A percentile compares a stretch with the other conserved stretches of the same genome.
These are phyloP conservation scores for Penicillium sp. DNA, from an alignment of 2,329 filamentous ascomycete species.

Conservation along the genomic window DNA sequence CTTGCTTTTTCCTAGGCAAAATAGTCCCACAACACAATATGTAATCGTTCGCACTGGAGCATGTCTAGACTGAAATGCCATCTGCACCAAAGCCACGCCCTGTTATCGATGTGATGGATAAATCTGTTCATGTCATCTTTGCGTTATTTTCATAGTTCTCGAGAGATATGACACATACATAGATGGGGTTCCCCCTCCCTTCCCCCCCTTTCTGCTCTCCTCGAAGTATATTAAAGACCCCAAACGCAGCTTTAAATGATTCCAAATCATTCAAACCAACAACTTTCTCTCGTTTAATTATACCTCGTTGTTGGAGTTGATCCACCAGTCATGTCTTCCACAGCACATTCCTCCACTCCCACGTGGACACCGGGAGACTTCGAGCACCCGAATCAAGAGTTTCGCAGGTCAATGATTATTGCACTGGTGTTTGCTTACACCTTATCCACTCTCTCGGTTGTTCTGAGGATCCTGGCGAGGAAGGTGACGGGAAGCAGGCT, in stretches of 20 bases:
- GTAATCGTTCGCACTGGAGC: background rate
- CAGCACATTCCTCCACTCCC: constrained; percentile 11
- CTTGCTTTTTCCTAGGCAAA: background rate
- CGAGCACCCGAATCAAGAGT: constrained; percentile 26
- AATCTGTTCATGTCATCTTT: background rate
- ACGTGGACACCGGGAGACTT: constrained; percentile 26
- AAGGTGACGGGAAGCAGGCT: constrained; percentile 26
- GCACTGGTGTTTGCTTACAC: constrained; percentile 30
- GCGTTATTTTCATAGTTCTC: background rate
- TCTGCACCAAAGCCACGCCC: background rate
- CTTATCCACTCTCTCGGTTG: constrained; percentile 28
- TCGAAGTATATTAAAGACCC: constrained; percentile 9
- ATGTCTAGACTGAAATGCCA: constrained; percentile 2
- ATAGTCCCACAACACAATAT: background rate
- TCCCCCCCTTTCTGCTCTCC: background rate
- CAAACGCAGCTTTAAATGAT: constrained; percentile 16
- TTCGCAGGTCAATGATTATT: constrained; percentile 26
- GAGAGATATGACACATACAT: constrained; percentile 15
- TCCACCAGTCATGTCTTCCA: constrained; percentile 20
- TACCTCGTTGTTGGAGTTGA: constrained; percentile 1
- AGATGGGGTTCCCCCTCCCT: background rate
- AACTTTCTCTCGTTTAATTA: constrained; percentile 10
- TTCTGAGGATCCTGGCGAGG: constrained; percentile 27
- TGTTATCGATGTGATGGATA: constrained; percentile 9
- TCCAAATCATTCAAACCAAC: constrained; percentile 28